Evolutionary conservation across 352 stramenopile genomes (phyloP), one percentile per base, ranked within the genome.

Genomic region (Phytophthora citrophthora): DNA sequence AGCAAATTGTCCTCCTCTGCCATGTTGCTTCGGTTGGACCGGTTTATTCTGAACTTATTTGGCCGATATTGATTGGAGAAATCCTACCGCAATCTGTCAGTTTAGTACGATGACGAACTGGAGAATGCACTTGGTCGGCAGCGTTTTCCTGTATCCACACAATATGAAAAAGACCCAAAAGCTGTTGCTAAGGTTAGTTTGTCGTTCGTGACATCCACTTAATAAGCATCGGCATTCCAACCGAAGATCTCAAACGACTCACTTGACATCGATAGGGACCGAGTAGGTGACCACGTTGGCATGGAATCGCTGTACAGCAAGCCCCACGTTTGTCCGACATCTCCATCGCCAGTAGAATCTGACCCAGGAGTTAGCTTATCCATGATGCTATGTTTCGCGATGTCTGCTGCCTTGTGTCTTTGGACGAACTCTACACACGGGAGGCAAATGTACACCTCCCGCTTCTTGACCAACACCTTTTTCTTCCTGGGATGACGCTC

Each of bases 191-290:
- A 47, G 13, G 36, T 51, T 41, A 41, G 34, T n/a, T 26, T 39
- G 7, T 32, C 6, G 23, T 27, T 38, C n/a, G 39, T 32, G 23
- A 60, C 4, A 18, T 40, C 31, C 47, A 18, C 18, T 52, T 32
- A 57, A 39, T n/a, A 40, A 24, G 15, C 36, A n/a, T 54, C 27
- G 13, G 24, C 29, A 39, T 39, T 60, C 61, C 61, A 75, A 13
- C 7, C 29, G 40, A 75, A 71, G 1, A 48, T 61, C 26, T 76
- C 62, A 50, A 72, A 72, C 5, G 68, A 66, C 26, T 61, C 53
- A 53, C 63, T 69, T 20, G 57, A 75, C 50, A 74, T 54, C 6
- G 68, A 76, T 32, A 76, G 53, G 2, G 68, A 76, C 29, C 54
- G 48, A 6, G 47, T 55, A 24, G 68, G 64, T 4, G 68, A 73